phyloP scores from a whole-genome alignment of 2,329 filamentous ascomycete genomes.

The Colletotrichum somersetense region DNA sequence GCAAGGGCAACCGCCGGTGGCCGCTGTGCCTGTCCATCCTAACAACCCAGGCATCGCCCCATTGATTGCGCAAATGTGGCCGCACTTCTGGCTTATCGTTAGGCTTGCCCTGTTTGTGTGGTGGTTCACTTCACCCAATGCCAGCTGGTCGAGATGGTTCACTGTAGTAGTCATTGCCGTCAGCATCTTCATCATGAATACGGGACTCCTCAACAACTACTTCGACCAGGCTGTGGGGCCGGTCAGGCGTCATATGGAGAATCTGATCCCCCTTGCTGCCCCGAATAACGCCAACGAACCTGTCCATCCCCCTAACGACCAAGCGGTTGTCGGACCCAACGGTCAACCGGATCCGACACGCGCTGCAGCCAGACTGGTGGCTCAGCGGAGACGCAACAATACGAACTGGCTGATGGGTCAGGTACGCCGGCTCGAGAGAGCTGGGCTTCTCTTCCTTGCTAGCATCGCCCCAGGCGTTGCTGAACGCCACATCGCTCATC shows the following conservation, averaged over 20 bases:
- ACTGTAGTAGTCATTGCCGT: constrained; percentile 67
- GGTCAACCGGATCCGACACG: constrained; percentile 60
- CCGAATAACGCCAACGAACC: constrained; percentile 48
- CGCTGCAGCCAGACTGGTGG: constrained; percentile 67
- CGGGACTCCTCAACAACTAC: constrained; percentile 68
- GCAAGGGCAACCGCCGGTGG: constrained; percentile 46
- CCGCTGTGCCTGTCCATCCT: constrained; percentile 50
- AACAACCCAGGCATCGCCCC: constrained; percentile 56
- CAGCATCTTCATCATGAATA: constrained; percentile 70
- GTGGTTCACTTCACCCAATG: constrained; percentile 71
- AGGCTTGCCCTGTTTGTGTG: constrained; percentile 72
- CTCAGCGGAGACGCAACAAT: constrained; percentile 59
- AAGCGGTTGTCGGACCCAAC: constrained; percentile 42
- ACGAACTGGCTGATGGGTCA: constrained; percentile 64
- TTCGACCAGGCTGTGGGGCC: constrained; percentile 69
- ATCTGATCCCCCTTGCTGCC: constrained; percentile 67
- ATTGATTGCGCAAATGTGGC: constrained; percentile 62
- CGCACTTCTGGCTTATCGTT: constrained; percentile 72
- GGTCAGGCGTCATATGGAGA: constrained; percentile 70
- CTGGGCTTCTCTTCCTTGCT: constrained; percentile 72
- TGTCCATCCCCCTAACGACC: constrained; percentile 16
- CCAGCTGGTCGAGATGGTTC: constrained; percentile 71
- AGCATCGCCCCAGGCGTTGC: constrained; percentile 76
- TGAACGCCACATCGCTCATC: constrained; percentile 72
- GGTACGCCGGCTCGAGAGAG: constrained; percentile 68